Conservation (phyloP, 2,329 filamentous ascomycete genomes). For the Setomelanomma holmii region DNA sequence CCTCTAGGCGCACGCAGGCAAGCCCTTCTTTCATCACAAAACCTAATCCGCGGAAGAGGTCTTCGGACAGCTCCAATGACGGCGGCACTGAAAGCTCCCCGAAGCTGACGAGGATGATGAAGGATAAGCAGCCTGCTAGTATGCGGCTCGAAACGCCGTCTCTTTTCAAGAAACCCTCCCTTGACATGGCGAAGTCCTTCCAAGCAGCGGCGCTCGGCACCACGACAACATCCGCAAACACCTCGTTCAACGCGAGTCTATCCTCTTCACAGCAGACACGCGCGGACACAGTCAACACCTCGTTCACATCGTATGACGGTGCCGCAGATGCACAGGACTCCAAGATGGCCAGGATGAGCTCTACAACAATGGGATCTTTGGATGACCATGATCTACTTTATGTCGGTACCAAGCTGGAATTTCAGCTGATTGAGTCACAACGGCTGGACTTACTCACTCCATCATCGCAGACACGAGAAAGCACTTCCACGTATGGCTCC, state of each 20-base stretch:
- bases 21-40: conserved; percentile 29
- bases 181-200: conserved; percentile 28
- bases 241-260: conserved; percentile 29
- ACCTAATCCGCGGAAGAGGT: conserved; percentile 26
- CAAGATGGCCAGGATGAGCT: conserved; percentile 20
- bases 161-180: conserved; percentile 32
- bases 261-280: conserved; percentile 34
- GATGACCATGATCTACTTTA: conserved; percentile 11
- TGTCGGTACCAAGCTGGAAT: not conserved
- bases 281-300: conserved; percentile 26
- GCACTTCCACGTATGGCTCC: conserved; percentile 35
- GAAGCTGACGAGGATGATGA: conserved; percentile 36
- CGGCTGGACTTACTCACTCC: not conserved
- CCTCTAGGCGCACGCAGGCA: conserved; percentile 31
- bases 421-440: not conserved
- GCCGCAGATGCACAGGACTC: not conserved
- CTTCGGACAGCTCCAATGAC: conserved; percentile 24
- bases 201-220: conserved; percentile 9
- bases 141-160: conserved; percentile 1
- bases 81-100: conserved; percentile 27
- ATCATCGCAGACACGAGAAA: conserved; percentile 20
- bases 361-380: conserved; percentile 27
- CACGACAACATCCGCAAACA: conserved; percentile 24
- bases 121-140: conserved; percentile 31
- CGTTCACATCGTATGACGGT: conserved; percentile 28